These are phyloP conservation scores for Podospora pseudoanserina DNA, from an alignment of 495 filamentous ascomycete species.

Conservation along the genomic window DNA sequence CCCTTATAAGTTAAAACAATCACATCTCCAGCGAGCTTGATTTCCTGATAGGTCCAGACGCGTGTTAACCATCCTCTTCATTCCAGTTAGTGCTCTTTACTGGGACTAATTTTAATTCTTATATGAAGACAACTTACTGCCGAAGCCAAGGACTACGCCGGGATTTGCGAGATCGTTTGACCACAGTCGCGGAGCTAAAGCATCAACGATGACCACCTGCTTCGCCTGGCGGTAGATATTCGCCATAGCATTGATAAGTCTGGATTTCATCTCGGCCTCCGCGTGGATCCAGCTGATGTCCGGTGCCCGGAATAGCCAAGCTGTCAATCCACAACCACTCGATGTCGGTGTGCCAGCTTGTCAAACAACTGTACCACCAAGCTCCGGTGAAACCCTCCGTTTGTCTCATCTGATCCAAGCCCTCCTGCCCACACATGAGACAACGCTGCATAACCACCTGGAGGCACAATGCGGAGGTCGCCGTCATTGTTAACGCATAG, in stretches of 20 bases:
- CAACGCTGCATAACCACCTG: conserved; percentile 1
- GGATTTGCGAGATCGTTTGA: neutral
- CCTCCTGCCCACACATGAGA: conserved; percentile 5
- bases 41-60: conserved; percentile 12
- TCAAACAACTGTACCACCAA: neutral
- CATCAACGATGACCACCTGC: conserved; percentile 2
- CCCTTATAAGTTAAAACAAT: neutral
- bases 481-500: conserved; percentile 3
- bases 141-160: neutral
- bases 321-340: conserved; percentile 11
- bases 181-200: neutral
- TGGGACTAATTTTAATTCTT: too few species aligned
- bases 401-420: neutral
- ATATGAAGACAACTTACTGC: conserved; percentile 1
- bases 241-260: conserved; percentile 11
- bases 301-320: conserved; percentile 6
- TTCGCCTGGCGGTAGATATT: conserved; percentile 2
- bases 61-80: conserved; percentile 6
- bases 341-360: neutral
- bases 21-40: neutral
- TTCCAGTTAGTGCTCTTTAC: too few species aligned
- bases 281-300: neutral
- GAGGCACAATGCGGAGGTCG: neutral
- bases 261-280: neutral
- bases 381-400: neutral